A percentile compares a stretch with the other conserved stretches of the same genome.
These are phyloP conservation scores for Fraxinus pennsylvanica DNA, from an alignment of 257 asterid genomes.

Conservation along the genomic window DNA sequence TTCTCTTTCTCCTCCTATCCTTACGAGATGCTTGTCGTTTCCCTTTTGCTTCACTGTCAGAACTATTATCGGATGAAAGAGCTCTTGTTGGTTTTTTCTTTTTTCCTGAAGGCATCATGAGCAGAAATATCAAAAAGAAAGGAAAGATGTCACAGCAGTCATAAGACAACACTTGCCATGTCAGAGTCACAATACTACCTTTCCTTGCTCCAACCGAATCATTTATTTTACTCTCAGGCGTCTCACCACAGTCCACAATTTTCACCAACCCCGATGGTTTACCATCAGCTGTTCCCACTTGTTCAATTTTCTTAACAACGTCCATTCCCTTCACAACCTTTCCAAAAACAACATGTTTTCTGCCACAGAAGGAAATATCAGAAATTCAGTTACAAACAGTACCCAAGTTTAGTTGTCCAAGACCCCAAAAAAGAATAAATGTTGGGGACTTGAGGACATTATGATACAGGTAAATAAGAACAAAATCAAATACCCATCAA, in stretches of 20 bases:
- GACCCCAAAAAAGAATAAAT: constrained; percentile 12
- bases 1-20: constrained; percentile 63
- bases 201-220: constrained; percentile 46
- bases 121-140: constrained; percentile 24
- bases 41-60: constrained; percentile 48
- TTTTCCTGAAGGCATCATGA: constrained; percentile 46
- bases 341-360: constrained; percentile 98
- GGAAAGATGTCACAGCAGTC: constrained; percentile 12
- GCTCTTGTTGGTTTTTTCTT: constrained; percentile 47
- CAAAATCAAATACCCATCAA: constrained; percentile 73
- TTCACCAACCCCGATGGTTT: constrained; percentile 61
- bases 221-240: constrained; percentile 35
- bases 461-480: constrained; percentile 16
- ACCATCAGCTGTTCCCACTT: constrained; percentile 73
- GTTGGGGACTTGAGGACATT: not conserved
- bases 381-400: constrained; percentile 2
- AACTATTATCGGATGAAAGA: constrained; percentile 43
- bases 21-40: constrained; percentile 47
- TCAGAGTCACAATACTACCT: constrained; percentile 45
- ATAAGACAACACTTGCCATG: constrained; percentile 11
- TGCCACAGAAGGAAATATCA: constrained; percentile 37
- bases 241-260: constrained; percentile 81
- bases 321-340: constrained; percentile 92
- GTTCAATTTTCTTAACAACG: constrained; percentile 75
- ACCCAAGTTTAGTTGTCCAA: constrained; percentile 11